Percentiles rank a stretch among this genome's conserved stretches.
These are phyloP conservation scores for Clarireedia paspali DNA, from an alignment of 2,329 filamentous ascomycete species.

Conservation along the genomic window DNA sequence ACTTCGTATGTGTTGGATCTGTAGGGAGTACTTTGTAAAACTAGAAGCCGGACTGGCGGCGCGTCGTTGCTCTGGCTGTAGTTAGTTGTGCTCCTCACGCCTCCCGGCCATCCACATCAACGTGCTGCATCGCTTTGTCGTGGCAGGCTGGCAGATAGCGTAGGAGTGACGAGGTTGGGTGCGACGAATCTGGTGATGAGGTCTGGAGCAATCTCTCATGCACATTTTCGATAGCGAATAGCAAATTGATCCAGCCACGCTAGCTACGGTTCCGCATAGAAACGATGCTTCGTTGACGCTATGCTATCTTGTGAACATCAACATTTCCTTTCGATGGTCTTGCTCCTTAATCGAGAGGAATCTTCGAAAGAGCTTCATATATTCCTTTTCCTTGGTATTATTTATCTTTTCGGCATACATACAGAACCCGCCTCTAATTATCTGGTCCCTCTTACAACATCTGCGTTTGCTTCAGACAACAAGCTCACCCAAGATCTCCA, in stretches of 20 bases:
- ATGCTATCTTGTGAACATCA: not conserved
- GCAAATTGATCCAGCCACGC: not conserved
- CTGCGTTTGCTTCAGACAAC: not conserved
- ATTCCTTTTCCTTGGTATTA: constrained; percentile 1
- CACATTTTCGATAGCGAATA: too few species aligned
- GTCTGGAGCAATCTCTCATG: not conserved
- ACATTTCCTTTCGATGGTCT: not conserved
- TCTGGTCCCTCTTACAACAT: constrained; percentile 10
- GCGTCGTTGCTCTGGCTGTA: too few species aligned
- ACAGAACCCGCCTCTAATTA: not conserved
- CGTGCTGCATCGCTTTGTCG: too few species aligned
- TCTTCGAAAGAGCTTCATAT: constrained; percentile 4
- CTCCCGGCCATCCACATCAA: too few species aligned
- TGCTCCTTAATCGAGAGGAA: not conserved
- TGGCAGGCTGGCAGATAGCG: too few species aligned
- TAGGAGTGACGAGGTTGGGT: too few species aligned
- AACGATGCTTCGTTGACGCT: not conserved
- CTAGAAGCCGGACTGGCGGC: too few species aligned
- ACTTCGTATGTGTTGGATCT: too few species aligned
- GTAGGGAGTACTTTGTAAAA: too few species aligned
- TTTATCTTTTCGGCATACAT: not conserved
- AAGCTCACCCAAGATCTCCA: not conserved
- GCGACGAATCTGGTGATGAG: not conserved
- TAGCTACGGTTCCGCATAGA: not conserved
- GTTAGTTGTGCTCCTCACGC: too few species aligned